Base-by-base conservation (phyloP, 108 stramenopile genomes). In the Cyclotella sp. region DNA sequence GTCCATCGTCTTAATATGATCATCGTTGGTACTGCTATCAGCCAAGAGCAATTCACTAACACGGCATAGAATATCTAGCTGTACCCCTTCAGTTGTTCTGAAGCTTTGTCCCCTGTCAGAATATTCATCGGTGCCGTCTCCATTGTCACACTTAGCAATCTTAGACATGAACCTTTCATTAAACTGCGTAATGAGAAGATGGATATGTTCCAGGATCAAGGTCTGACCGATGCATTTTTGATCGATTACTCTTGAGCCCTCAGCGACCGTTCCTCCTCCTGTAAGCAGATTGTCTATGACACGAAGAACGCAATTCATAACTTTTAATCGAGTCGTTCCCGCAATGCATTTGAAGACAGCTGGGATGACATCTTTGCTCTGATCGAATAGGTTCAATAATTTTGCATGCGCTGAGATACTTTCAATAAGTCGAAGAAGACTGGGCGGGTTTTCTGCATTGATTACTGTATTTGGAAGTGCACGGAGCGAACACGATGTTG, bases 381-480 rank as follows among this genome's bases (percentile, higher is more conserved):
- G 53, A 3, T 65, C 18, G 11, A 95, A 59, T 7, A 95, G 55
- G 15, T 76, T 62, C 39, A 91, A 78, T 52, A 90, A 65, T 34
- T 51, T 46, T 12, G 63, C 64, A 67, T 92, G 78, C 12, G 70
- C 42, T 26, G 92, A 90, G 13, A 93, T 78, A 12, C 70, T 81
- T 49, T 83, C 82, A 52, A 95, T 69, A 7, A 95, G 77, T 22
- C 40, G 59, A 18, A 95, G 72, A 27, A 92, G 49, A n/a, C 90
- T 84, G 54, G 95, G 95, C 24, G 80, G 78, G 46, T 85, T 89
- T n/a, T 88, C 83, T 45, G 84, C 77, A 73, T 84, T 90, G 40
- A 88, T 72, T 12, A 82, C 89, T 51, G 84, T 90, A 42, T 85
- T 87, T 13, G 95, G 95, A 63, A 95, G 86, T 28, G 86, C 76